Conservation (phyloP, 108 stramenopile species). For the Nitzschia inconspicua region DNA sequence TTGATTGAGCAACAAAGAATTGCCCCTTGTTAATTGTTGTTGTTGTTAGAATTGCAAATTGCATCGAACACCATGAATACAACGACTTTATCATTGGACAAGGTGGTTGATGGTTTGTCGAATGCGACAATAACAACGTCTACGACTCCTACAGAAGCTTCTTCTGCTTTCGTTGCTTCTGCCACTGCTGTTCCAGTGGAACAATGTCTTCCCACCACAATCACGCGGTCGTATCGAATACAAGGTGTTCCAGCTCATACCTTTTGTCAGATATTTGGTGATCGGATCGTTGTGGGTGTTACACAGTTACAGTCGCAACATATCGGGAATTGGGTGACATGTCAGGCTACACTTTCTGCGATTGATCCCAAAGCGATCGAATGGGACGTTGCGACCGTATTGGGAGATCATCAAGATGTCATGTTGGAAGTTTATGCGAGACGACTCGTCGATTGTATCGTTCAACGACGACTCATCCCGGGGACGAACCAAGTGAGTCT, state of each 20-base stretch:
- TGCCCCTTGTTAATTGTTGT: no score
- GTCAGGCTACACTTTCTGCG: constrained; percentile 25
- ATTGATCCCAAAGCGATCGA: constrained; percentile 34
- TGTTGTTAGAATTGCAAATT: no score
- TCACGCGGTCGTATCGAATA: constrained; percentile 37
- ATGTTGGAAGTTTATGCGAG: constrained; percentile 45
- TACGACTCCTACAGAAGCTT: no score
- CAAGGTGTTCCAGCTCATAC: constrained; percentile 28
- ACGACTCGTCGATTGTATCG: no score
- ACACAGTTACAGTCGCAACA: constrained; percentile 22
- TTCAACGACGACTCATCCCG: constrained; percentile 16
- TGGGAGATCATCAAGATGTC: constrained; percentile 41
- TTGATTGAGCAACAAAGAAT: no score
- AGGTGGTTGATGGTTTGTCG: no score
- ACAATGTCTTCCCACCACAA: constrained; percentile 23
- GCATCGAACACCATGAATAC: no score
- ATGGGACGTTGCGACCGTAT: constrained; percentile 28
- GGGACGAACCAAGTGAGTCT: constrained; percentile 11
- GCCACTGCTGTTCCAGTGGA: constrained; percentile 3
- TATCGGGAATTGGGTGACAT: constrained; percentile 40
- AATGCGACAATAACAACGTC: no score
- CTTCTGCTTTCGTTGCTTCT: no score
- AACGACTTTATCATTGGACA: no score
- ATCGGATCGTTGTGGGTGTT: constrained; percentile 46
- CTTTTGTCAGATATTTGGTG: constrained; percentile 44